Percentiles rank a stretch among this genome's conserved stretches.
Conservation (phyloP, 208 protist species). For the Trypanosomatidae sp. region DNA sequence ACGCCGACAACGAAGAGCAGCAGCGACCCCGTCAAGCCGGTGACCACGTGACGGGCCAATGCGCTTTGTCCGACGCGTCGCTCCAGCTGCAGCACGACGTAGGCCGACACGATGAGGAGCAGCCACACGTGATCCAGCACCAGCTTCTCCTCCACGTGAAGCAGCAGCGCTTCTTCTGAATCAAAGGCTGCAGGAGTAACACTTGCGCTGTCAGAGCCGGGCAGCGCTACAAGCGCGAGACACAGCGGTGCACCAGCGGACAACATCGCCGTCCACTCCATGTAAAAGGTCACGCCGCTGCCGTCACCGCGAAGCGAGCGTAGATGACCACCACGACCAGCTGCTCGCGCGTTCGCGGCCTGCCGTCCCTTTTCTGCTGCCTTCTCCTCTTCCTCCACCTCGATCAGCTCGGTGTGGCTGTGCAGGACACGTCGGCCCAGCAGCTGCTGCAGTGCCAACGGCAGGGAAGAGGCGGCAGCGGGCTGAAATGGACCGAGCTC, state of each 20-base stretch:
- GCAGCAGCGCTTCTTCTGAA: constrained; percentile 22
- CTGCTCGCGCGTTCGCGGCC: too few relatives aligned
- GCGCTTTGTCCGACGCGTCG: constrained; percentile 43
- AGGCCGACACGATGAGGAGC: constrained; percentile 32
- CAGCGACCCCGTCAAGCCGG: constrained; percentile 40
- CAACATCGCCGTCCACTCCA: constrained; percentile 27
- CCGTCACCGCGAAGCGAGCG: too few relatives aligned
- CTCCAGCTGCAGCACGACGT: constrained; percentile 28
- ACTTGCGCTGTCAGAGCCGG: not conserved
- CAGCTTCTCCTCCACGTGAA: constrained; percentile 32
- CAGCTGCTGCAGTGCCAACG: constrained; percentile 24
- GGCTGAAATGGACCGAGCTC: constrained; percentile 36
- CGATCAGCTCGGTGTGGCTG: constrained; percentile 13
- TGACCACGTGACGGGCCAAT: constrained; percentile 43
- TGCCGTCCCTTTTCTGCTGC: too few relatives aligned
- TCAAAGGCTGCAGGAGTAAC: not conserved
- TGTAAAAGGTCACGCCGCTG: not conserved
- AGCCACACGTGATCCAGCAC: constrained; percentile 61
- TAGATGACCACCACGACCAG: too few relatives aligned
- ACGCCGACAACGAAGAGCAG: constrained; percentile 34
- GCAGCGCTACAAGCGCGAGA: constrained; percentile 27
- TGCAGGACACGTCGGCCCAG: constrained; percentile 22
- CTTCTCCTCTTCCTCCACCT: not conserved
- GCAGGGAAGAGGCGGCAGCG: constrained; percentile 12
- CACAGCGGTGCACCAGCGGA: constrained; percentile 32